phyloP scores from a whole-genome alignment of 208 protist species.

The Leishmania lainsoni region DNA sequence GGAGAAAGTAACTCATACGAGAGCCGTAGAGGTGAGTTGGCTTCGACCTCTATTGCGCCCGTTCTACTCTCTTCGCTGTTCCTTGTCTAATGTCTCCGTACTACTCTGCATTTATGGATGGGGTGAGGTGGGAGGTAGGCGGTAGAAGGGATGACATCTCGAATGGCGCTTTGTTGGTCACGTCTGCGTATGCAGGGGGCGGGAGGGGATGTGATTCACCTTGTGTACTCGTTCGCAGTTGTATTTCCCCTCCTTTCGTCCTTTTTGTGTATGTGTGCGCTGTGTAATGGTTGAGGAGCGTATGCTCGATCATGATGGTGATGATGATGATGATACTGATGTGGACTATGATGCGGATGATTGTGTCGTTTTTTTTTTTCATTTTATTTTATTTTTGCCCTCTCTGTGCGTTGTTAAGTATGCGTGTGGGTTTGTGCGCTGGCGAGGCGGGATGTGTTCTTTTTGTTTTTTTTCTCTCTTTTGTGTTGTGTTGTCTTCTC shows the following conservation, averaged over 20 bases:
- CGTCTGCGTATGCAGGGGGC: no score
- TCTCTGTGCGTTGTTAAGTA: background rate
- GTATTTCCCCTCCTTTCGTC: background rate
- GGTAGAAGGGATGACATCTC: background rate
- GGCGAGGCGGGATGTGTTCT: background rate
- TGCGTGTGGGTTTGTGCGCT: conserved; percentile 4
- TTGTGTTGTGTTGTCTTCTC: background rate
- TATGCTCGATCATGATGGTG: background rate
- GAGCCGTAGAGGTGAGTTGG: background rate
- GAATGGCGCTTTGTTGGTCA: background rate
- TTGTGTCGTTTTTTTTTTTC: conserved; percentile 5
- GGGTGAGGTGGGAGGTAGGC: background rate
- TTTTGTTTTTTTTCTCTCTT: conserved; percentile 3
- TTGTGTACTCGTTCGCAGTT: background rate
- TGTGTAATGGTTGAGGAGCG: background rate
- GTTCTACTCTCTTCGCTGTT: background rate
- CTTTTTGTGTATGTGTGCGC: background rate
- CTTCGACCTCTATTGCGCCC: background rate
- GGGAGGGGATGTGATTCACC: background rate
- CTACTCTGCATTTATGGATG: background rate
- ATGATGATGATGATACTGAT: background rate
- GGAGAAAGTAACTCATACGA: background rate
- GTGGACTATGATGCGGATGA: background rate
- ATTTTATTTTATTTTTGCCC: conserved; percentile 5
- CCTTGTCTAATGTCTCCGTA: background rate